Evolutionary conservation across 305 asterid species (phyloP), one percentile per base, ranked within the genome.

Genomic region (Solanum chacoense): DNA sequence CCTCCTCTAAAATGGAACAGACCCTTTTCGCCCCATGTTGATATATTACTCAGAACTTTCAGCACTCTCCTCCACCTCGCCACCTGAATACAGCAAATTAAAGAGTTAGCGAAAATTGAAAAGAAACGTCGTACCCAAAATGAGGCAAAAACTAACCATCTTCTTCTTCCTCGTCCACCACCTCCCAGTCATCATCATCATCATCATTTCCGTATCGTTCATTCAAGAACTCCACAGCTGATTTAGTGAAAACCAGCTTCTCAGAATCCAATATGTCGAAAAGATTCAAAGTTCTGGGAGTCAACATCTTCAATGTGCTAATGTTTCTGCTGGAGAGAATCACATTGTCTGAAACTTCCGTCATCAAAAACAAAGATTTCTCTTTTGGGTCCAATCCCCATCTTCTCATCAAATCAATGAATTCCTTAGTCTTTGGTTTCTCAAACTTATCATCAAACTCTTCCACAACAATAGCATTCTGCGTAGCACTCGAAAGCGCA

Each of bases 381-480:
- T 94, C 96, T 93, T 93, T 95, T 7, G 99, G 99, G 63, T 96
- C 98, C 93, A 97, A 89, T 13, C 99, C 99, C 94, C 93, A 72
- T 88, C 98, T 94, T 92, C 88, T 89, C 97, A 97, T 90, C 94
- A 96, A 34, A 16, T 92, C 98, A 22, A 97, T 88, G 77, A 97
- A 96, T 14, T 94, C 98, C 92, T 93, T 97, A 37, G 99, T 97
- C 75, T 94, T 95, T 2, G 99, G 99, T 90, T 93, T 96, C 29
- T 97, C 98, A 84, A 97, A 97, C 65, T 92, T 94, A 31, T 93
- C 98, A 13, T 87, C 94, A 36, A 97, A 95, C 79, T 84, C 87
- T 90, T 97, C 99, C 2, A 97, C 94, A 7, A 97, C 97, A 29
- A 97, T 84, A 22, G 95, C 76, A 89, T 91, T 97, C 89, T 91